Evolutionary conservation across 441 rosid species (phyloP).

Genomic region (Croton setiger): DNA sequence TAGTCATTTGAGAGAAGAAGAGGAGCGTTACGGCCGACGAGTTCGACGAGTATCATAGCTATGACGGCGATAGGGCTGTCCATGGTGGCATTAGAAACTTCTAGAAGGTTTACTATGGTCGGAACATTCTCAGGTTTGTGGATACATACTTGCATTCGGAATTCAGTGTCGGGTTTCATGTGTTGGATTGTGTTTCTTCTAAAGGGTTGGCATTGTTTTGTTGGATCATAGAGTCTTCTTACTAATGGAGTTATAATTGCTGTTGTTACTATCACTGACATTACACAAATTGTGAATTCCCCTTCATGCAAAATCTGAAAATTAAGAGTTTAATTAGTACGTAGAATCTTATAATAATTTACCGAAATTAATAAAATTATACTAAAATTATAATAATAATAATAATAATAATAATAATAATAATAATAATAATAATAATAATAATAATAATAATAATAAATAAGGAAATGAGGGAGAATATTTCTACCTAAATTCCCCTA

Average conservation of each 20-base stretch:
- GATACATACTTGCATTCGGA: constrained; percentile 46
- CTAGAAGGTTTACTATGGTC: constrained; percentile 44
- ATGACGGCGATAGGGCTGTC: constrained; percentile 36
- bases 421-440: too few species aligned
- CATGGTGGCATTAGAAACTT: constrained; percentile 35
- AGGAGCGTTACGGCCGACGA: constrained; percentile 51
- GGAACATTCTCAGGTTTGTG: constrained; percentile 41
- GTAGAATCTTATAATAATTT: too few species aligned
- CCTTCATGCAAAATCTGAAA: constrained; percentile 26
- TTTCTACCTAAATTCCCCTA: too few species aligned
- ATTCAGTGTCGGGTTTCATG: constrained; percentile 24
- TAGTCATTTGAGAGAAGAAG: constrained; percentile 37
- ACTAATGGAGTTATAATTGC: constrained; percentile 31
- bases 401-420: too few species aligned
- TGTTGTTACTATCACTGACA: constrained; percentile 28
- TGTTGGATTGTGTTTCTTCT: constrained; percentile 32
- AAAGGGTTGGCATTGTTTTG: constrained; percentile 20
- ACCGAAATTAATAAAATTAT: too few species aligned
- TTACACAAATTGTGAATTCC: constrained; percentile 22
- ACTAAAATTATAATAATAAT: too few species aligned
- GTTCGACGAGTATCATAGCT: constrained; percentile 43
- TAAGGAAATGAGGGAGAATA: too few species aligned
- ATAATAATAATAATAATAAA: too few species aligned
- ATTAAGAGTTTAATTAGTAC: not conserved
- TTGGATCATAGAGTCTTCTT: constrained; percentile 32